Evolutionary conservation across 2,329 filamentous ascomycete species (phyloP), one percentile per base, ranked within the genome.

Genomic region (Penicillium palitans): DNA sequence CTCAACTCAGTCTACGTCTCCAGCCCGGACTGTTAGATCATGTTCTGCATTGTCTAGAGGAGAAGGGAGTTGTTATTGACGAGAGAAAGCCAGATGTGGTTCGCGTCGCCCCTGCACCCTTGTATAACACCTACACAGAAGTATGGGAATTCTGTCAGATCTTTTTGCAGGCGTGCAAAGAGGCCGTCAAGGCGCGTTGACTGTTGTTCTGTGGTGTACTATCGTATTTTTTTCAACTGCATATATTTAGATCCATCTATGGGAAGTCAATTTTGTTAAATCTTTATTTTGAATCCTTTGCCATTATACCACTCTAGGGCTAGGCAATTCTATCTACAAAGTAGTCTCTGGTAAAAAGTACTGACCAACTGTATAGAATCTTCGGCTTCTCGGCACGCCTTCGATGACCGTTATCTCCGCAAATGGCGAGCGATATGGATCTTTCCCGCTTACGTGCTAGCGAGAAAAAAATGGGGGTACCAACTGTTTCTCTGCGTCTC

Each of bases 61-160:
- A 84, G 13, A 82, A 84, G 2, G 90, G 88, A 1, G 86, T 95
- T 2, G 83, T 96, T 1, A 86, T 90, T 39, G 92, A 96, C 71
- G 90, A 95, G 81, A 81, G 92, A 59, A 90, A 90, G 73, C 92
- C 93, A 1, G 87, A 93, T 70, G 92, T 96, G 17, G 87, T 96
- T 51, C 81, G 92, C 2, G 86, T 96, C 1, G 91, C 92, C 2
- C 92, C 93, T 1, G 88, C 90, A 42, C 91, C 92, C 9, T 73
- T 96, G 64, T 96, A 96, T 76, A 93, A 93, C 68, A 86, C 84
- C 0, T 96, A 90, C 71, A 80, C 81, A 59, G 92, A 96, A 66
- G 87, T 92, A 7, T 86, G 77, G 78, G 72, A 75, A 17, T 90
- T 90, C 69, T 81, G 78, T 52, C 73, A 75, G 33, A 75, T 84